phyloP scores from a whole-genome alignment of 1,284 basidiomycete species.

The Clitocybe nebularis region DNA sequence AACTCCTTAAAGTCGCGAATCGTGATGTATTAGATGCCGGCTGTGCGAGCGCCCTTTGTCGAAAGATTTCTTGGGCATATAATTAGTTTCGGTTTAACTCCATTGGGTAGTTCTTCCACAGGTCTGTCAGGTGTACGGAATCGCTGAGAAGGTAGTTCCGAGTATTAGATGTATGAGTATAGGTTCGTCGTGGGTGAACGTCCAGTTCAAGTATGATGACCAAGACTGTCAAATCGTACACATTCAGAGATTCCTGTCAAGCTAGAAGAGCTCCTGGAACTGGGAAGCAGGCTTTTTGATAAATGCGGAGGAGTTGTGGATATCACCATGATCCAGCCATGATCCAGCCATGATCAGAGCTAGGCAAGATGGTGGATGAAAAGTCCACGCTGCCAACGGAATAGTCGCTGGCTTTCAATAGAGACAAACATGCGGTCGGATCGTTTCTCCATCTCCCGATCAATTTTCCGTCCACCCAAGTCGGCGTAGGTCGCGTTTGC shows the following conservation, averaged over 20 bases:
- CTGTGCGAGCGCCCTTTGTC: not conserved
- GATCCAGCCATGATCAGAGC: not conserved
- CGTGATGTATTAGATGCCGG: not conserved
- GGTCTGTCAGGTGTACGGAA: not conserved
- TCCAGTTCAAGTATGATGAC: no score
- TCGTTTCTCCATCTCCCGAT: constrained; percentile 4
- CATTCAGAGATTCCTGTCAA: no score
- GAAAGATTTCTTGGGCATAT: not conserved
- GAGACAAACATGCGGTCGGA: not conserved
- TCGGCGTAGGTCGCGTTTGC: constrained; percentile 40
- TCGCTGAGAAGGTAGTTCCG: no score
- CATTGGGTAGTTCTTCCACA: not conserved
- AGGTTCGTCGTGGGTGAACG: no score
- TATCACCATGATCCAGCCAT: not conserved
- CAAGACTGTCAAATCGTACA: no score
- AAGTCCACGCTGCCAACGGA: no score
- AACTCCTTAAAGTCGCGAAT: not conserved
- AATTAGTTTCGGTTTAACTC: not conserved
- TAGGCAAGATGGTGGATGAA: no score
- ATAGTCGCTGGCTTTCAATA: not conserved
- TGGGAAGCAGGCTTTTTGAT: not conserved
- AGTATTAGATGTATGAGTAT: no score
- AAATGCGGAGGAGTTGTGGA: not conserved
- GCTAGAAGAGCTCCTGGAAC: no score
- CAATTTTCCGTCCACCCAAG: constrained; percentile 47